Conservation (phyloP, 2,329 filamentous ascomycete species). For the Cyclaneusma minus region DNA sequence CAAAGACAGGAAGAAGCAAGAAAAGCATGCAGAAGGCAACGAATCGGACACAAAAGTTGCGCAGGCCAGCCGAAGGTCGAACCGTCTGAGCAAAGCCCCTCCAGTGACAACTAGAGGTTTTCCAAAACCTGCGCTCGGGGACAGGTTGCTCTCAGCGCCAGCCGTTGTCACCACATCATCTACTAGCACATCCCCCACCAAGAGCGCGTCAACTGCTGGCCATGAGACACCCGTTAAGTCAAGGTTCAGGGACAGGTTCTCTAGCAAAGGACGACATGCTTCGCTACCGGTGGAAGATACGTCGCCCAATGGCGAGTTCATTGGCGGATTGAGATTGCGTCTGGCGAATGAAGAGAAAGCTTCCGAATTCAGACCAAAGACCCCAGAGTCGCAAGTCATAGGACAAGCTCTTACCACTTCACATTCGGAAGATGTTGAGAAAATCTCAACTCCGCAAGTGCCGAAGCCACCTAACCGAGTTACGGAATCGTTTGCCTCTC, state of each 20-base stretch:
- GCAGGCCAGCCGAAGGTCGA: conserved; percentile 20
- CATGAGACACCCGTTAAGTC: conserved; percentile 11
- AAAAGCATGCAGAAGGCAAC: conserved; percentile 21
- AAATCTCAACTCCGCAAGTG: conserved; percentile 6
- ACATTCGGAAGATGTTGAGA: too few relatives aligned
- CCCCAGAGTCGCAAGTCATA: neutral
- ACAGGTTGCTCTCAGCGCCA: too few relatives aligned
- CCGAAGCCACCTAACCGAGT: conserved; percentile 3
- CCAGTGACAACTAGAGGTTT: conserved; percentile 11
- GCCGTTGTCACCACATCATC: too few relatives aligned
- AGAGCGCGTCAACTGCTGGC: conserved; percentile 2
- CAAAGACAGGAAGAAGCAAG: conserved; percentile 23
- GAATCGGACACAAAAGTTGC: conserved; percentile 20
- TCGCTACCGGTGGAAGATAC: conserved; percentile 4
- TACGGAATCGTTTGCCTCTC: neutral
- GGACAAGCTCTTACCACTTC: too few relatives aligned
- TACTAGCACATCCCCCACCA: conserved; percentile 3
- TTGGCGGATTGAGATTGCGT: conserved; percentile 17
- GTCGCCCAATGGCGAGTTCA: conserved; percentile 10
- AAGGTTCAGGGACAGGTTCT: conserved; percentile 9
- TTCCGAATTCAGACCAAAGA: conserved; percentile 4
- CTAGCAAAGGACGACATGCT: conserved; percentile 1
- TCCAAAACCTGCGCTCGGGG: too few relatives aligned
- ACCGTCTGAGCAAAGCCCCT: conserved; percentile 17
- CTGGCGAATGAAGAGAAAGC: conserved; percentile 10